Evolutionary conservation across 2,329 filamentous ascomycete genomes (phyloP), one percentile per base, ranked within the genome.

Genomic region (Microdochium nivale): DNA sequence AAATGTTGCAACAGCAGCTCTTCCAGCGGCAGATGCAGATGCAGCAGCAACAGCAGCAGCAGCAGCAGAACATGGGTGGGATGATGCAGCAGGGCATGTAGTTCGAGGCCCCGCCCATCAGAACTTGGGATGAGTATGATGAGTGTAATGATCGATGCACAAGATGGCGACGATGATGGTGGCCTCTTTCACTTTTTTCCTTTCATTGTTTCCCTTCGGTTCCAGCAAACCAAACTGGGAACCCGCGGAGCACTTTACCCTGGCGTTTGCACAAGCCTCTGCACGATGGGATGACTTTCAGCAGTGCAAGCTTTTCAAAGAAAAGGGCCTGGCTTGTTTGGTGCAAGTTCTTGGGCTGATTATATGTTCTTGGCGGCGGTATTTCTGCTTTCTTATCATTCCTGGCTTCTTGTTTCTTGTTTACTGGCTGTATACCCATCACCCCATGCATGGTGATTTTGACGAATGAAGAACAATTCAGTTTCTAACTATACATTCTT

Each of bases 21-120:
- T 32, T 27, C 24, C 46, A 47, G 25, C 23, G 46, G 3, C 59
- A 59, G 21, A 57, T 63, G 23, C 51, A 52, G 9, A 50, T 63
- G 11, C 56, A 60, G 21, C 49, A 58, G 16, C 56, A 57, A 37
- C 68, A 69, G 23, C 69, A 71, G 52, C 58, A 65, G 52, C 59
- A 70, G 58, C 50, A 68, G 53, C 70, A 71, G 54, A 70, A 71
- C 47, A 68, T 71, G 48, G 68, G 55, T 43, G 51, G 51, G 72
- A 77, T 78, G 74, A 72, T 72, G 13, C 68, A 69, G 21, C 73
- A 77, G 57, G 73, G 71, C 37, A 76, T 77, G 72, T 75, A 68
- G 62, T 49, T 33, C 47, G 32, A 48, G 25, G 14, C 30, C 35
- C 2, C 7, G 27, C 33, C n/a, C 27, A 30, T 5, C 13, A 23